These are phyloP conservation scores for Isabelozyma gotoi DNA, from an alignment of 805 yeast genomes.

Conservation along the genomic window DNA sequence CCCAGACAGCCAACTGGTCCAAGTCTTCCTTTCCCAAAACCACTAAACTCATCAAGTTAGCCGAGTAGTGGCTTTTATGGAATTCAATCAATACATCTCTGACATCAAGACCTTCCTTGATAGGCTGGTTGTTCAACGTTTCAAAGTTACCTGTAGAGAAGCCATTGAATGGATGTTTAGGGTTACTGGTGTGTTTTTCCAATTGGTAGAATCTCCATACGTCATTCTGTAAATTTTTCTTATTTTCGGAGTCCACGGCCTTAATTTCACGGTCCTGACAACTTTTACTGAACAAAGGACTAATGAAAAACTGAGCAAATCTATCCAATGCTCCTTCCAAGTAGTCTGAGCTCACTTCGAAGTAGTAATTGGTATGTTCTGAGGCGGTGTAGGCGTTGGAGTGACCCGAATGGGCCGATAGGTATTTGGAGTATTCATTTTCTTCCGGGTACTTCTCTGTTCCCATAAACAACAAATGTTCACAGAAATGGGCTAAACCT, in stretches of 20 bases:
- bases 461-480: slow-evolving; percentile 73
- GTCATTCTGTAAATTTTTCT: slow-evolving; percentile 89
- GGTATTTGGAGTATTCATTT: slow-evolving; percentile 69
- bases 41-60: slow-evolving; percentile 86
- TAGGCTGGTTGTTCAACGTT: slow-evolving; percentile 73
- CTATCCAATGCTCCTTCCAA: slow-evolving; percentile 88
- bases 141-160: slow-evolving; percentile 86
- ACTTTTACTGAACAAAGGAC: slow-evolving; percentile 69
- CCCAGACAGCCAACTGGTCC: slow-evolving; percentile 72
- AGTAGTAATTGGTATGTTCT: slow-evolving; percentile 86
- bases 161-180: slow-evolving; percentile 78
- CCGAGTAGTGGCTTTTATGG: slow-evolving; percentile 69
- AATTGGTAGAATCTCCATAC: slow-evolving; percentile 86
- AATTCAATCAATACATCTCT: slow-evolving; percentile 79
- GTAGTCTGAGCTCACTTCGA: slow-evolving; percentile 75
- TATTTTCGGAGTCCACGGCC: slow-evolving; percentile 95
- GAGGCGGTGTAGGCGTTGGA: slow-evolving; percentile 92
- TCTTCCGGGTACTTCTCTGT: slow-evolving; percentile 74
- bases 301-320: slow-evolving; percentile 87
- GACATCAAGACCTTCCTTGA: slow-evolving; percentile 61
- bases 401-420: slow-evolving; percentile 82
- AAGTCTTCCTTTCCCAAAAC: slow-evolving; percentile 79
- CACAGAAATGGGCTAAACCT: slow-evolving; percentile 76
- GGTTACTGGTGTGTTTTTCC: slow-evolving; percentile 71
- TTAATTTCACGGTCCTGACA: slow-evolving; percentile 90